Evolutionary conservation across 1,284 basidiomycete species (phyloP).

Genomic region (Butyriboletus appendiculatus): DNA sequence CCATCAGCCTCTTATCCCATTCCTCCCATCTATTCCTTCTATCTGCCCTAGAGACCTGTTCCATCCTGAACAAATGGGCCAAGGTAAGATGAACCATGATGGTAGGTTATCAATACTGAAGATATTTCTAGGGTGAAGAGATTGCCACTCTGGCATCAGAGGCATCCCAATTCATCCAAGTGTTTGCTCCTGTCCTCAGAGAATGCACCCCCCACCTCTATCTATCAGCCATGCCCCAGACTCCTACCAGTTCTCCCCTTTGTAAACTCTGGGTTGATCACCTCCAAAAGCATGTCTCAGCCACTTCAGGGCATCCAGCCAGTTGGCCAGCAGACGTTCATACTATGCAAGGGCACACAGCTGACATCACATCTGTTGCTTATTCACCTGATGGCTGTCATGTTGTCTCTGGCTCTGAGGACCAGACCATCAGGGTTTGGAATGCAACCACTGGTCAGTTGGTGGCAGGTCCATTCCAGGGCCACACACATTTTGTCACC

Average conservation of each 20-base stretch:
- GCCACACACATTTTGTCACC: not conserved
- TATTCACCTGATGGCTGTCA: not conserved
- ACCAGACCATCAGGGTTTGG: not conserved
- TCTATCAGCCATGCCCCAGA: too few species aligned
- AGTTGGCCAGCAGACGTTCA: not conserved
- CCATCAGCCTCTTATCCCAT: slow-evolving; percentile 1
- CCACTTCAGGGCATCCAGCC: not conserved
- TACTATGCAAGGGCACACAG: not conserved
- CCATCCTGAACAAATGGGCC: not conserved
- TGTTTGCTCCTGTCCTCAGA: too few species aligned
- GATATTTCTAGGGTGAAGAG: not conserved
- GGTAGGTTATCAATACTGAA: not conserved
- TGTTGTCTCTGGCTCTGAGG: not conserved
- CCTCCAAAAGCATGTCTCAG: not conserved
- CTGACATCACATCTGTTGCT: too few species aligned
- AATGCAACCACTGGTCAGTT: not conserved
- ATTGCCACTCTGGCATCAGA: too few species aligned
- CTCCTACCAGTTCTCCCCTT: too few species aligned
- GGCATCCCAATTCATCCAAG: too few species aligned
- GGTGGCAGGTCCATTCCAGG: not conserved
- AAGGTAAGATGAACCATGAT: not conserved
- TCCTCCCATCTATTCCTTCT: not conserved
- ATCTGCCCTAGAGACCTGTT: slow-evolving; percentile 5
- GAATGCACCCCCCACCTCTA: too few species aligned
- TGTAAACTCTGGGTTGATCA: too few species aligned